phyloP scores from a whole-genome alignment of 1,139 yeast genomes.

The Yamadazyma atmosphaerica region DNA sequence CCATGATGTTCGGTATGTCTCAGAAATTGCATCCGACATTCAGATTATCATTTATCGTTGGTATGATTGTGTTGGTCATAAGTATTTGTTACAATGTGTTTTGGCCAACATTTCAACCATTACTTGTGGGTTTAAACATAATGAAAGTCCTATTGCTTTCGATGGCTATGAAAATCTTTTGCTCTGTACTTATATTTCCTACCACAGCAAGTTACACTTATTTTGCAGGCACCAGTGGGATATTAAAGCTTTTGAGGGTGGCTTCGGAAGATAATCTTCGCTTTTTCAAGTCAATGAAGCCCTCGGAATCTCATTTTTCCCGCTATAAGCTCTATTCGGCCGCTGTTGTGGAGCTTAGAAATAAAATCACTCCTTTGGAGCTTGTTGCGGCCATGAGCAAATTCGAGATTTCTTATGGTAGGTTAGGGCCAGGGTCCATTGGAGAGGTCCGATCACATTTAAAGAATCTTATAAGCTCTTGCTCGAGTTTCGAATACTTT shows the following conservation, averaged over 20 bases:
- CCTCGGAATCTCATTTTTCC: conserved; percentile 26
- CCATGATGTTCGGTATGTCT: conserved; percentile 26
- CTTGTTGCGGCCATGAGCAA: conserved; percentile 21
- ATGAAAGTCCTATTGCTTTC: conserved; percentile 29
- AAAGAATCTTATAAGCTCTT: conserved; percentile 24
- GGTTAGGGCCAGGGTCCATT: conserved; percentile 31
- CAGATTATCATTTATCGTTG: conserved; percentile 23
- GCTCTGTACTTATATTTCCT: conserved; percentile 28
- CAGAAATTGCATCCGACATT: conserved; percentile 21
- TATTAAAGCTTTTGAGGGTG: conserved; percentile 17
- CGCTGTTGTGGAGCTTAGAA: conserved; percentile 22
- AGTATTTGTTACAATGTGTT: conserved; percentile 27
- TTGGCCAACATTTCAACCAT: conserved; percentile 29
- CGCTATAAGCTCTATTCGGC: conserved; percentile 22
- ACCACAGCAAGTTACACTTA: conserved; percentile 28
- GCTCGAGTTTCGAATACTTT: conserved; percentile 31
- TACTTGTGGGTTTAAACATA: conserved; percentile 19
- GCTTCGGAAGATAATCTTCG: conserved; percentile 23
- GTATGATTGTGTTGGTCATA: conserved; percentile 24
- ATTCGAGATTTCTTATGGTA: conserved; percentile 28
- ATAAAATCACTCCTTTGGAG: conserved; percentile 22
- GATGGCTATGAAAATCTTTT: conserved; percentile 20
- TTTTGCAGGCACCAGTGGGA: conserved; percentile 19
- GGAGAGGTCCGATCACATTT: conserved; percentile 27
- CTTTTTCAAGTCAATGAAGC: conserved; percentile 28